Evolutionary conservation across 345 rosid genomes (phyloP).

Genomic region (Clarkia xantiana): DNA sequence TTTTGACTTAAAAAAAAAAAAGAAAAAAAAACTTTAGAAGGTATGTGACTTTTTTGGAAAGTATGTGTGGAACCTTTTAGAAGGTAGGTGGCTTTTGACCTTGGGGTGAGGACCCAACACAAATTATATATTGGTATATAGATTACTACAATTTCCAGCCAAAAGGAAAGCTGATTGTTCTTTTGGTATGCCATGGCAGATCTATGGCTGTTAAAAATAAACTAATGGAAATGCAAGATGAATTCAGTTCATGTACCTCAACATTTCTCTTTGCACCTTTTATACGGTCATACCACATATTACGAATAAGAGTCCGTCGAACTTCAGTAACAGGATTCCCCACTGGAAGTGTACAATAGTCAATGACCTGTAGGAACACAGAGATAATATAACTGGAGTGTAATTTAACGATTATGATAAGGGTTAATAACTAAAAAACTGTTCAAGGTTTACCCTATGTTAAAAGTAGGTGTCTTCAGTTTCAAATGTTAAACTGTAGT

Average conservation of each 20-base stretch:
- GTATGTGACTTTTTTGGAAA: no score
- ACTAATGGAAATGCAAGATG: background rate
- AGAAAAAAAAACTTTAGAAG: no score
- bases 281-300: slow-evolving; percentile 98
- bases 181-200: background rate
- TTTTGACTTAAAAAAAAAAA: no score
- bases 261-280: slow-evolving; percentile 92
- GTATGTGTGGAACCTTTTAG: no score
- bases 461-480: no score
- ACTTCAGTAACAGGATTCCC: slow-evolving; percentile 70
- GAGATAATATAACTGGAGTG: slow-evolving; percentile 2
- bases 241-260: slow-evolving; percentile 41
- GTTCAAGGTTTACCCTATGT: no score
- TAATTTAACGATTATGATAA: slow-evolving; percentile 1
- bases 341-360: slow-evolving; percentile 75
- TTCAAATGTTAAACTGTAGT: no score
- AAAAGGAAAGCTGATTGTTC: background rate
- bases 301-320: slow-evolving; percentile 74
- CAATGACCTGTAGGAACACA: slow-evolving; percentile 55
- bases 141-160: background rate
- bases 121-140: background rate
- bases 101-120: no score
- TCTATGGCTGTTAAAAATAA: background rate
- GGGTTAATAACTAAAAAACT: no score
- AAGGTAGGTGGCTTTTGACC: no score